phyloP scores from a whole-genome alignment of 805 yeast species.

The Schwanniomyces polymorphus region DNA sequence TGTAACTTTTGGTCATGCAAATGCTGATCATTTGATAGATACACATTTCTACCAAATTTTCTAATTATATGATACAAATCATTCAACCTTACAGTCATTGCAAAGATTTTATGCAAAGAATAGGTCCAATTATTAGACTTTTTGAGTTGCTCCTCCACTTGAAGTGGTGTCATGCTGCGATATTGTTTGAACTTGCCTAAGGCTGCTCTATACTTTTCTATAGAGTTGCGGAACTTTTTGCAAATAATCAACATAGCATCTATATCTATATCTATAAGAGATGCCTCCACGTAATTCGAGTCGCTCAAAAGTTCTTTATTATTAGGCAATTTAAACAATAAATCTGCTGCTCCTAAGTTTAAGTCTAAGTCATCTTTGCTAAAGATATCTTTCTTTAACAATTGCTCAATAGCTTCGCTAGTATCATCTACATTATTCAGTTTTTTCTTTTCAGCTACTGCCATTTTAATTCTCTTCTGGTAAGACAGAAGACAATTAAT shows the following conservation, averaged over 20 bases:
- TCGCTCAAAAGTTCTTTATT: constrained; percentile 12
- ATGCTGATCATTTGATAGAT: constrained; percentile 42
- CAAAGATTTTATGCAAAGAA: constrained; percentile 48
- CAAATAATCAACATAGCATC: constrained; percentile 27
- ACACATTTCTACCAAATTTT: constrained; percentile 47
- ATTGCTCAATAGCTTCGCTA: constrained; percentile 16
- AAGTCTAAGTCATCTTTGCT: constrained; percentile 24
- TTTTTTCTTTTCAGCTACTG: constrained; percentile 20
- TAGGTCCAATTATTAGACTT: constrained; percentile 36
- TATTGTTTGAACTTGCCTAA: constrained; percentile 18
- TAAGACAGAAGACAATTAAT: constrained; percentile 36
- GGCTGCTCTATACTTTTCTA: constrained; percentile 22
- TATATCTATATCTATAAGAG: constrained; percentile 41
- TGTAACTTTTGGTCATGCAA: constrained; percentile 43
- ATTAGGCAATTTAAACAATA: constrained; percentile 14
- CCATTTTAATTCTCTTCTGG: constrained; percentile 30
- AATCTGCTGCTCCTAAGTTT: constrained; percentile 13
- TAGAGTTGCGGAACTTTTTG: constrained; percentile 21
- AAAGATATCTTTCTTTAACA: constrained; percentile 20
- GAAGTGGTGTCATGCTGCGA: constrained; percentile 10
- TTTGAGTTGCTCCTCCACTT: constrained; percentile 14
- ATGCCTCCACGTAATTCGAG: constrained; percentile 15
- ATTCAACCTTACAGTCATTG: constrained; percentile 46
- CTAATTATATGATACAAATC: constrained; percentile 50
- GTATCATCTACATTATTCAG: constrained; percentile 5